Evolutionary conservation across 768 basidiomycete species (phyloP).

Genomic region (Russula lepida): DNA sequence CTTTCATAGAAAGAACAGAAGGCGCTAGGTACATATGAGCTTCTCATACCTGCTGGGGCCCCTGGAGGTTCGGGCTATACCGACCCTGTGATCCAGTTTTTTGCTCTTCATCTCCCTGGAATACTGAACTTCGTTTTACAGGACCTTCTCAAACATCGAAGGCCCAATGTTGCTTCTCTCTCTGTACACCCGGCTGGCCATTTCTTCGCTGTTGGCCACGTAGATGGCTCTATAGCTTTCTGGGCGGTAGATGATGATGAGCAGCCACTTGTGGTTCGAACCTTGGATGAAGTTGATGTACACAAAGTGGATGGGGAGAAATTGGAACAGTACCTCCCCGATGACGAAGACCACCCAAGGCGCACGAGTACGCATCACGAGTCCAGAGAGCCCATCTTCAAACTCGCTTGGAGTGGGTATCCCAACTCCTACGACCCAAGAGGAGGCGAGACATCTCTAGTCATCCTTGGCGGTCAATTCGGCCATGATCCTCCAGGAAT

Average conservation of each 20-base stretch:
- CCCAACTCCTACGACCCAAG: slow-evolving; percentile 54
- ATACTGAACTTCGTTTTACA: slow-evolving; percentile 24
- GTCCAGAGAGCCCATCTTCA: slow-evolving; percentile 72
- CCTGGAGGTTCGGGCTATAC: slow-evolving; percentile 67
- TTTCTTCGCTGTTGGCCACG: slow-evolving; percentile 71
- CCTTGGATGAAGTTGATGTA: slow-evolving; percentile 49
- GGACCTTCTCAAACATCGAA: slow-evolving; percentile 64
- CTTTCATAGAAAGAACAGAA: slow-evolving; percentile 39
- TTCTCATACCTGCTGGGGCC: slow-evolving; percentile 68
- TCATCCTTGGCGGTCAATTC: slow-evolving; percentile 71
- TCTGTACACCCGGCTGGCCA: slow-evolving; percentile 68
- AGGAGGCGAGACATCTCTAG: slow-evolving; percentile 63
- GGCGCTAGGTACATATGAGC: slow-evolving; percentile 55
- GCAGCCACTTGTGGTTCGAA: slow-evolving; percentile 65
- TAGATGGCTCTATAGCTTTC: slow-evolving; percentile 76
- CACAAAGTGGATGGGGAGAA: slow-evolving; percentile 42
- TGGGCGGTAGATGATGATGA: slow-evolving; percentile 77
- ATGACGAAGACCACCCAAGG: slow-evolving; percentile 23
- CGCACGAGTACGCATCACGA: slow-evolving; percentile 14
- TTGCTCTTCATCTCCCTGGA: not conserved
- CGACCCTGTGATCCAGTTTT: slow-evolving; percentile 36
- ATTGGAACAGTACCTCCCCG: slow-evolving; percentile 35
- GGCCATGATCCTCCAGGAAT: slow-evolving; percentile 48
- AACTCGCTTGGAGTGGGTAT: slow-evolving; percentile 77
- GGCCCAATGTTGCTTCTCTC: slow-evolving; percentile 60